phyloP scores from a whole-genome alignment of 768 basidiomycete species.

The Daedaleopsis sinensis region DNA sequence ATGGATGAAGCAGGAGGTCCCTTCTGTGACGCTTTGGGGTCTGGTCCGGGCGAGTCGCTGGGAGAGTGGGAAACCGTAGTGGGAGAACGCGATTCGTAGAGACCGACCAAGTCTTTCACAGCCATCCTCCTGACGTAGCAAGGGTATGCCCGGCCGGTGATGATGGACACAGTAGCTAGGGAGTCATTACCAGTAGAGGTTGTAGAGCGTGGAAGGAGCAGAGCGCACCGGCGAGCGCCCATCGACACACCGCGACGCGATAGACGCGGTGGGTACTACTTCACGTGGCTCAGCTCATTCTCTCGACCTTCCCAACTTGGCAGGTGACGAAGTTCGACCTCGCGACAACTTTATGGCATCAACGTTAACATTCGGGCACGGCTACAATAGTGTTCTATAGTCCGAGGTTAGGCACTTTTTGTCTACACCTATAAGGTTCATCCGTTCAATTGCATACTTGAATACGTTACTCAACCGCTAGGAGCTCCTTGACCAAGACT shows the following conservation, averaged over 20 bases:
- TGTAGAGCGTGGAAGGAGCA: background rate
- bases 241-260: background rate
- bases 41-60: background rate
- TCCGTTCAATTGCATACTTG: too few relatives aligned
- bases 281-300: background rate
- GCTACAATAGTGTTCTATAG: too few relatives aligned
- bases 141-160: too few relatives aligned
- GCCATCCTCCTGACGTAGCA: slow-evolving; percentile 23
- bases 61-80: background rate
- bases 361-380: too few relatives aligned
- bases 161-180: background rate
- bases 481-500: too few relatives aligned
- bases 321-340: background rate
- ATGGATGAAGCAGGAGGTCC: background rate
- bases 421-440: too few relatives aligned
- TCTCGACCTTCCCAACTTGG: background rate
- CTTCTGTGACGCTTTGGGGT: background rate
- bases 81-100: slow-evolving; percentile 27
- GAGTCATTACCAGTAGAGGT: background rate
- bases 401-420: too few relatives aligned
- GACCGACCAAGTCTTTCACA: slow-evolving; percentile 33
- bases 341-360: too few relatives aligned
- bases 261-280: background rate
- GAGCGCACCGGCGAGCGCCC: too few relatives aligned
- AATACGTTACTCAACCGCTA: too few relatives aligned